phyloP scores from a whole-genome alignment of 352 stramenopile species.

The Phytophthora palmivora region DNA sequence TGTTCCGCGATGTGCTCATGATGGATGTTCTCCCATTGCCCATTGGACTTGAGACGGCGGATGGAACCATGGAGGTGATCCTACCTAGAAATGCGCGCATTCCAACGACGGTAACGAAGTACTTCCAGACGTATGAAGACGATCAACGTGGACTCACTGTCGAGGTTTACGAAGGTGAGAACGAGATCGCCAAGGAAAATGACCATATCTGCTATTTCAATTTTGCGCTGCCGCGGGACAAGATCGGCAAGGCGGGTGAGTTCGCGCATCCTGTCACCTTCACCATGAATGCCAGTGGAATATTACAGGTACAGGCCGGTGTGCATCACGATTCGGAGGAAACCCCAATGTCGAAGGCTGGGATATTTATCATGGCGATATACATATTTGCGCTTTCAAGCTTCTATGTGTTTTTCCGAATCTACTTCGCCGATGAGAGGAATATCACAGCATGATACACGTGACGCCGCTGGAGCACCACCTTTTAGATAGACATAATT shows the following conservation, averaged over 20 bases:
- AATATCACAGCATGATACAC: slow-evolving; percentile 44
- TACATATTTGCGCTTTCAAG: slow-evolving; percentile 59
- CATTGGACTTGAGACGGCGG: slow-evolving; percentile 97
- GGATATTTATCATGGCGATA: slow-evolving; percentile 56
- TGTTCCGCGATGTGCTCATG: slow-evolving; percentile 96
- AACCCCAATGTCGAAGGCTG: slow-evolving; percentile 73
- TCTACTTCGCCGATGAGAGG: slow-evolving; percentile 69
- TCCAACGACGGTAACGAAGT: slow-evolving; percentile 78
- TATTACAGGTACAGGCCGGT: slow-evolving; percentile 84
- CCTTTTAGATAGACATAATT: slow-evolving; percentile 18
- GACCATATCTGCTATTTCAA: slow-evolving; percentile 90
- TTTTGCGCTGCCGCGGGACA: slow-evolving; percentile 75
- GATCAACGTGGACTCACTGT: slow-evolving; percentile 75
- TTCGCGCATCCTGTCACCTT: slow-evolving; percentile 87
- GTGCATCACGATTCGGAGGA: slow-evolving; percentile 84
- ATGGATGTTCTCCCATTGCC: slow-evolving; percentile 98
- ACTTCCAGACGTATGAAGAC: slow-evolving; percentile 85
- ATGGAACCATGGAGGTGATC: slow-evolving; percentile 97
- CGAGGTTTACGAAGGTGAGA: slow-evolving; percentile 85
- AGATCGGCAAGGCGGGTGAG: slow-evolving; percentile 75
- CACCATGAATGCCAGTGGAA: slow-evolving; percentile 86
- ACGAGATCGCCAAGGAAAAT: slow-evolving; percentile 80
- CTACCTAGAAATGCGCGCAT: slow-evolving; percentile 94
- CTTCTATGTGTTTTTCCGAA: slow-evolving; percentile 74
- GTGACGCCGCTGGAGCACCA: background rate